These are phyloP conservation scores for Nicotiana tomentosiformis DNA, from an alignment of 257 asterid genomes.

Conservation along the genomic window DNA sequence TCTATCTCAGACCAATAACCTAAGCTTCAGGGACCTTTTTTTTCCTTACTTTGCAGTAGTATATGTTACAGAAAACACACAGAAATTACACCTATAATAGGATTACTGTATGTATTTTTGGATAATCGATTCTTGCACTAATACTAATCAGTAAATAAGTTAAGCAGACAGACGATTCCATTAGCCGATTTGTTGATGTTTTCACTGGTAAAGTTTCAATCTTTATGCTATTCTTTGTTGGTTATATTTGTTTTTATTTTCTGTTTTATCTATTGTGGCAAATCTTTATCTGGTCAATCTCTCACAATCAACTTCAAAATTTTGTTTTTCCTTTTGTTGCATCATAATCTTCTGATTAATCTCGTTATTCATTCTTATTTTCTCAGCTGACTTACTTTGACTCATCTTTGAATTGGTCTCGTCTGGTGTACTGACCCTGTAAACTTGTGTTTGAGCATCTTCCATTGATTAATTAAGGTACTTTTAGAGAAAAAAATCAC, in stretches of 20 bases:
- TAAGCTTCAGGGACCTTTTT: not conserved
- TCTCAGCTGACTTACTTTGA: slow-evolving; percentile 1
- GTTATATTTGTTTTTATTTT: not conserved
- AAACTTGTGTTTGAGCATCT: not conserved
- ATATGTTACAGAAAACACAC: not conserved
- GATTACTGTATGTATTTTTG: not conserved
- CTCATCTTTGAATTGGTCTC: slow-evolving; percentile 3
- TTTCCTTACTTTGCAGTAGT: not conserved
- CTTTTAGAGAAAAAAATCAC: not conserved
- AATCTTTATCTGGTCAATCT: slow-evolving; percentile 10
- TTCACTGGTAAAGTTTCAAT: slow-evolving; percentile 6
- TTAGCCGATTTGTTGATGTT: not conserved
- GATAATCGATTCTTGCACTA: not conserved
- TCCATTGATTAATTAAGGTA: slow-evolving; percentile 2
- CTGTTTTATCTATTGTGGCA: not conserved
- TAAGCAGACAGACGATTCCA: not conserved
- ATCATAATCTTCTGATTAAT: not conserved
- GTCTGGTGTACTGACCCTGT: not conserved
- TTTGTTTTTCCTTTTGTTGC: not conserved
- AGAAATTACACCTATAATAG: not conserved
- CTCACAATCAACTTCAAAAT: not conserved
- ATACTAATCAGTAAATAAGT: not conserved
- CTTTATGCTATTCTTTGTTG: not conserved
- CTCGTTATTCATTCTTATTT: not conserved
- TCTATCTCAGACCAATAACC: not conserved